Percentiles rank a stretch among this genome's conserved stretches.
These are phyloP conservation scores for Colletotrichum cereale DNA, from an alignment of 2,329 filamentous ascomycete species.

Conservation along the genomic window DNA sequence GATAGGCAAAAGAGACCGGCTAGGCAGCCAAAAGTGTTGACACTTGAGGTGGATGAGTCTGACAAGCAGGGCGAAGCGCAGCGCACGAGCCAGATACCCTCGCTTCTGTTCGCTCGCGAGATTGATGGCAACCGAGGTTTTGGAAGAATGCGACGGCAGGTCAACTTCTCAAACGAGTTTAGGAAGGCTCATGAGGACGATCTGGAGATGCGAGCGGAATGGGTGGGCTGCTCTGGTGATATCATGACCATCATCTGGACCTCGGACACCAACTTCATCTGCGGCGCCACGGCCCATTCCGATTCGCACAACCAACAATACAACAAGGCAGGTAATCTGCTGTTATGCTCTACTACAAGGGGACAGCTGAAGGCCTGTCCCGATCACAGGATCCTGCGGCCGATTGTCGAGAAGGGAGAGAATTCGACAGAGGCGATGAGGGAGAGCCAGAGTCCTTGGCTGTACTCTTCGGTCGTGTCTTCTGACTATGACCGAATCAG, in stretches of 20 bases:
- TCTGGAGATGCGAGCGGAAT: slow-evolving; percentile 64
- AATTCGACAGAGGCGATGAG: slow-evolving; percentile 70
- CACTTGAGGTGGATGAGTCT: slow-evolving; percentile 48
- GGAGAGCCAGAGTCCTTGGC: slow-evolving; percentile 70
- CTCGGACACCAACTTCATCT: slow-evolving; percentile 66
- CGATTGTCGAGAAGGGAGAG: slow-evolving; percentile 64
- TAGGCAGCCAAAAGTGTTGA: slow-evolving; percentile 45
- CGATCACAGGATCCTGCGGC: slow-evolving; percentile 69
- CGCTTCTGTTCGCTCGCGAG: slow-evolving; percentile 63
- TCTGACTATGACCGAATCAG: slow-evolving; percentile 65
- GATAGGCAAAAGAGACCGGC: slow-evolving; percentile 50
- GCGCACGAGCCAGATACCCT: slow-evolving; percentile 51
- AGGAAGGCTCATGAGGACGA: slow-evolving; percentile 63
- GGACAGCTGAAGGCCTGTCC: slow-evolving; percentile 64
- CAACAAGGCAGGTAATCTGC: slow-evolving; percentile 73
- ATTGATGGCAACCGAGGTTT: slow-evolving; percentile 59
- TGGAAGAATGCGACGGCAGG: slow-evolving; percentile 54
- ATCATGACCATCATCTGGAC: slow-evolving; percentile 71
- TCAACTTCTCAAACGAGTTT: slow-evolving; percentile 61
- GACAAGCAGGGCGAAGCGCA: slow-evolving; percentile 45
- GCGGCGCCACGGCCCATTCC: slow-evolving; percentile 72
- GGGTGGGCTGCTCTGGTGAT: slow-evolving; percentile 73
- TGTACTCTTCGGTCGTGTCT: slow-evolving; percentile 73
- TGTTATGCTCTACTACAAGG: slow-evolving; percentile 62
- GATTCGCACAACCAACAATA: slow-evolving; percentile 75